These are phyloP conservation scores for Cladosporium velox DNA, from an alignment of 2,329 filamentous ascomycete genomes.

Conservation along the genomic window DNA sequence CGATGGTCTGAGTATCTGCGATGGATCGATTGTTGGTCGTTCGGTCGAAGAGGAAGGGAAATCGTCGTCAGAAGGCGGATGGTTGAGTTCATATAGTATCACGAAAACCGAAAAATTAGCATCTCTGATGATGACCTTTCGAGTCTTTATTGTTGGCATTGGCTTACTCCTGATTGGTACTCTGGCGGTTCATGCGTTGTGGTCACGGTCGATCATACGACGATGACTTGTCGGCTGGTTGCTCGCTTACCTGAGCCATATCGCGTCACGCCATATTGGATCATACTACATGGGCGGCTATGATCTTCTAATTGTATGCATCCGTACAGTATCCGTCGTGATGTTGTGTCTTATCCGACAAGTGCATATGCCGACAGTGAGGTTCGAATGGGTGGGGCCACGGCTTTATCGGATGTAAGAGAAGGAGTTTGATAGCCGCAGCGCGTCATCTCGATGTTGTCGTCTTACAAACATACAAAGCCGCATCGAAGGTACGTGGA, in stretches of 20 bases:
- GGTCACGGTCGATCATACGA: neutral
- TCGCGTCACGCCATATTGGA: neutral
- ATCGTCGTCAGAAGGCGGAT: neutral
- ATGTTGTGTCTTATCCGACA: neutral
- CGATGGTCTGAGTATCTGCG: neutral
- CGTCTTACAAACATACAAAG: neutral
- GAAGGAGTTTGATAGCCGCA: neutral
- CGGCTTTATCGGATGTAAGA: constrained; percentile 1
- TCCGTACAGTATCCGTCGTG: too few species aligned
- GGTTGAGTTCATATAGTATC: neutral
- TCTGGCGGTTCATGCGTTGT: neutral
- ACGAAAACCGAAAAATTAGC: neutral
- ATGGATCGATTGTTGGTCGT: neutral
- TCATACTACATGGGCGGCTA: neutral
- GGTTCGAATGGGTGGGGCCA: neutral
- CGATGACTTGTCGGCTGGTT: neutral
- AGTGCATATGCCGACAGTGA: neutral
- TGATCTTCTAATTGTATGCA: too few species aligned
- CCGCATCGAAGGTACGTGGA: neutral
- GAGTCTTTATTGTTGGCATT: neutral
- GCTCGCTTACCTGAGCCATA: neutral
- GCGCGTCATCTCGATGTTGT: too few species aligned
- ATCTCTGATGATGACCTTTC: neutral
- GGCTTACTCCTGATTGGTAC: neutral
- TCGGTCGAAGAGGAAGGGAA: neutral